Percentiles rank a stretch among this genome's conserved stretches.
These are phyloP conservation scores for Ophiostoma quercus DNA, from an alignment of 2,329 filamentous ascomycete species.

Conservation along the genomic window DNA sequence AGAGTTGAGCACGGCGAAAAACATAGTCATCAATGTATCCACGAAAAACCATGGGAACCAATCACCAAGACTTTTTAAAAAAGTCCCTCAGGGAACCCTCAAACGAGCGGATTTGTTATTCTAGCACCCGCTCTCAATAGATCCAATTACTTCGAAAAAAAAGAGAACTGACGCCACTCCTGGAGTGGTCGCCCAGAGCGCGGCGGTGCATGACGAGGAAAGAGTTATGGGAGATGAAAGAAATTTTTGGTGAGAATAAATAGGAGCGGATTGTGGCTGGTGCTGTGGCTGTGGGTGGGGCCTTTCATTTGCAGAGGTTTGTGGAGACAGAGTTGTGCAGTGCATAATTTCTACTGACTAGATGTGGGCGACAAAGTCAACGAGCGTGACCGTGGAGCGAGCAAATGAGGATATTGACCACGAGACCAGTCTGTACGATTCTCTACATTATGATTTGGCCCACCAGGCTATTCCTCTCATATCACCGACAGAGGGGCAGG, in stretches of 20 bases:
- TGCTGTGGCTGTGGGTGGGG: background rate
- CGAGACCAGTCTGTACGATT: background rate
- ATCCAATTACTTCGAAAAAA: background rate
- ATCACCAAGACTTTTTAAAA: slow-evolving; percentile 22
- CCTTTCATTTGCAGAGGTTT: no score
- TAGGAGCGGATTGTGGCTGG: slow-evolving; percentile 10
- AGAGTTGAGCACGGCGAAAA: background rate
- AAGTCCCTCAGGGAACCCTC: slow-evolving; percentile 29
- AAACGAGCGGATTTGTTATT: slow-evolving; percentile 30
- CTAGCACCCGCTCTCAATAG: slow-evolving; percentile 28
- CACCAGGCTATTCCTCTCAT: no score
- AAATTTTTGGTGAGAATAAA: slow-evolving; percentile 15
- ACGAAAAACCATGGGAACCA: slow-evolving; percentile 30
- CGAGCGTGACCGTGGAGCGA: no score
- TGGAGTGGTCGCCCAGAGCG: slow-evolving; percentile 21
- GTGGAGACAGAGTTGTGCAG: background rate
- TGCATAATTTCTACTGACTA: no score
- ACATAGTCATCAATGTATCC: slow-evolving; percentile 24
- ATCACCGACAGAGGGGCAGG: no score
- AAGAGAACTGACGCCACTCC: slow-evolving; percentile 3
- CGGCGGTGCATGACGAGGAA: slow-evolving; percentile 26
- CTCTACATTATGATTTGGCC: no score
- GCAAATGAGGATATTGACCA: background rate
- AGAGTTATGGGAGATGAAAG: background rate
- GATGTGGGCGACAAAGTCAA: no score